Evolutionary conservation across 495 filamentous ascomycete genomes (phyloP), one percentile per base, ranked within the genome.

Genomic region (Jackrogersella minutella): DNA sequence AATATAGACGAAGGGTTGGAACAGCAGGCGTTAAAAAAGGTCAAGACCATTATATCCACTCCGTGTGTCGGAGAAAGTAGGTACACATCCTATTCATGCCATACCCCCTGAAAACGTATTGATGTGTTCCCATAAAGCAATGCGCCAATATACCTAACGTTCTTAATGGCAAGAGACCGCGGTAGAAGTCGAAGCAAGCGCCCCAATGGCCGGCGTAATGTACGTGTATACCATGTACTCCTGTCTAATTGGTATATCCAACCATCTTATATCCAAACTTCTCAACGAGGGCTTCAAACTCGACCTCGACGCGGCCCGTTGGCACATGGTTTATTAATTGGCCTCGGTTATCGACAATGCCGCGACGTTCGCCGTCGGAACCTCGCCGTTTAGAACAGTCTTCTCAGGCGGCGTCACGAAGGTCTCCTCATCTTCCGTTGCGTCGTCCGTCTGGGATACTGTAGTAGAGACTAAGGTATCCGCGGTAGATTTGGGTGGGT

Each of bases 401-500:
- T 59, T 63, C 50, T 59, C 66, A 10, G 19, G 14, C 8, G 66
- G 50, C 14, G 66, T 58, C 2, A 28, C 56, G 24, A 57, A 62
- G 26, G 46, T 53, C 52, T 57, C 59, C 11, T 66, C 67, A 8
- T 36, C 66, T 36, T 72, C 70, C 13, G 43, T 58, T 7, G n/a
- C 58, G 34, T 60, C 60, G n/a, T 51, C 65, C 2, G 66, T 44
- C 59, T 70, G 58, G 3, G 61, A 63, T 19, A 41, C 66, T 2
- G 63, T 44, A 24, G 30, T 24, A 14, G 72, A 61, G 8, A 49
- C 68, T 0, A 66, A 36, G 4, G 58, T 68, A 6, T 36, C 58
- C 17, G 52, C 60, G 28, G 58, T 17, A 2, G 66, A 57, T 30
- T 68, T 70, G 0, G 69, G 62, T 10, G 66, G 63, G 49, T 70